These are phyloP conservation scores for Pyrenochaeta sp. DNA, from an alignment of 2,329 filamentous ascomycete species.

Conservation along the genomic window DNA sequence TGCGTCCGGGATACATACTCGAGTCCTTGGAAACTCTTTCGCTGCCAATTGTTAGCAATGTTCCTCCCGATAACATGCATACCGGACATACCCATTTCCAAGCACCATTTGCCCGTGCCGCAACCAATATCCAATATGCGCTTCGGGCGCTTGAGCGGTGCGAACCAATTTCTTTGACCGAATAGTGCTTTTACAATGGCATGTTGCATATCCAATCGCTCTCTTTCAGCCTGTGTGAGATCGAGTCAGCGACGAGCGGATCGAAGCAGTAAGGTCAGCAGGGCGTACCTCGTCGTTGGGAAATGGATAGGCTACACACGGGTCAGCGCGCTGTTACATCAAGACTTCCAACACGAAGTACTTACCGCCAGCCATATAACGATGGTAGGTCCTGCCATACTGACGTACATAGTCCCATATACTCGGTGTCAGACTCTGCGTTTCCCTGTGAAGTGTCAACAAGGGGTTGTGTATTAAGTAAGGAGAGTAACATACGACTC, in stretches of 20 bases:
- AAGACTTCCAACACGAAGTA: neutral
- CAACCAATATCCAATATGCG: slow-evolving; percentile 54
- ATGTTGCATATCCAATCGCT: slow-evolving; percentile 51
- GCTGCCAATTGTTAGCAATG: slow-evolving; percentile 37
- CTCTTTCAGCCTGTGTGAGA: slow-evolving; percentile 43
- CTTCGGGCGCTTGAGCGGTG: slow-evolving; percentile 46
- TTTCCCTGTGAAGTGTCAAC: slow-evolving; percentile 42
- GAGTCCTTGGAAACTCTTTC: slow-evolving; percentile 42
- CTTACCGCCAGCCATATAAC: slow-evolving; percentile 52
- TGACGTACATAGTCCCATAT: slow-evolving; percentile 51
- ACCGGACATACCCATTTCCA: slow-evolving; percentile 50
- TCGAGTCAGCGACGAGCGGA: slow-evolving; percentile 20
- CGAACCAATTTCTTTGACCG: slow-evolving; percentile 45
- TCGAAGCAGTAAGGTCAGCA: slow-evolving; percentile 6
- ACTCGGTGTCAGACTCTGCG: slow-evolving; percentile 50
- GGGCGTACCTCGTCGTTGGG: slow-evolving; percentile 49
- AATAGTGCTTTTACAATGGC: slow-evolving; percentile 50
- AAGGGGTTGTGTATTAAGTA: slow-evolving; percentile 3
- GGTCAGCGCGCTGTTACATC: slow-evolving; percentile 28
- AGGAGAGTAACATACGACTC: slow-evolving; percentile 38
- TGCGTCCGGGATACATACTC: slow-evolving; percentile 26
- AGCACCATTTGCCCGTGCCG: slow-evolving; percentile 53
- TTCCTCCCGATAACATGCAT: neutral
- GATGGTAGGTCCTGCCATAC: slow-evolving; percentile 53
- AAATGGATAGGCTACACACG: slow-evolving; percentile 47